Evolutionary conservation across 371 early-diverging fungal species (phyloP), one percentile per base, ranked within the genome.

Genomic region (Mortierella sp.): DNA sequence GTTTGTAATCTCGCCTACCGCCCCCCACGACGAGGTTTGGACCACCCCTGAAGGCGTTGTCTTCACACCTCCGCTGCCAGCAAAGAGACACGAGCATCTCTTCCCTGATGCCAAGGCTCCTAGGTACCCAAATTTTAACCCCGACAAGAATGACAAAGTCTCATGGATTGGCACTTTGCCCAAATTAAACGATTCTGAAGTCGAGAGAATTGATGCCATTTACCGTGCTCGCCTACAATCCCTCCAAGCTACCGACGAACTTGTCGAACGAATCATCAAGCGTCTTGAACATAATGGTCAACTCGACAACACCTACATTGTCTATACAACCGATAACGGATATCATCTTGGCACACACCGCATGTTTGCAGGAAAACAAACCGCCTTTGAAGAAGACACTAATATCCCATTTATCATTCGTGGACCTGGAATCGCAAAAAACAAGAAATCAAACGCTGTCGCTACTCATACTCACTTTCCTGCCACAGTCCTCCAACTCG

Each of bases 291-390:
- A 67, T 17, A 85, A 87, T 42, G 88, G 88, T 1, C 84, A 87
- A 64, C 69, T 89, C 22, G 90, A 92, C 26, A 90, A 92, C 73
- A 92, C 92, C 4, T 90, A 87, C 61, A 80, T 92, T 15, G 70
- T 92, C 56, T 92, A 90, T 71, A 88, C 89, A 3, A 84, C 91
- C 34, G 92, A 92, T 62, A 92, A 92, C 65, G 92, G 92, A 60
- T 91, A 90, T 49, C 92, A 92, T 70, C 76, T 92, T 19, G 92
- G 92, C 5, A 87, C 88, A 8, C 91, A 92, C 51, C 86, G 91
- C 42, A 83, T 90, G 45, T 85, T 76, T 49, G 85, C 89, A 9
- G 92, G 92, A 15, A 91, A 91, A 61, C 82, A 83, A 22, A 84
- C 88, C 10, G 85, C 88, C n/a, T 84, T 85, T 51, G 90, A 91